Conservation (phyloP, 129 eudicot genomes). For the Flaveria brownii region DNA sequence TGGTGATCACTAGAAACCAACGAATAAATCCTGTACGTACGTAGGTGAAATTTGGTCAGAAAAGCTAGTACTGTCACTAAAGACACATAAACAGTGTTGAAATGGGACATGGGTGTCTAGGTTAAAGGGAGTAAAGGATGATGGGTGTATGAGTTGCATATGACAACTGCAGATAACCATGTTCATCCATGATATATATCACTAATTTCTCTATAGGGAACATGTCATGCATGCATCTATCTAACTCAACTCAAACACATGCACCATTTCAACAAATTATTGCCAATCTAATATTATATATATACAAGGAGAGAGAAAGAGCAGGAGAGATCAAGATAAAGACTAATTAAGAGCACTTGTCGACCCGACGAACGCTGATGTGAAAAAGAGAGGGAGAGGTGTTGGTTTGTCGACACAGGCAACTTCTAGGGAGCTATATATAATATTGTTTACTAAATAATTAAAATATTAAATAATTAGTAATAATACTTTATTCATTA, state of each 20-base stretch:
- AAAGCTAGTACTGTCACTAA: conserved; percentile 2
- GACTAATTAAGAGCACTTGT: too few relatives aligned
- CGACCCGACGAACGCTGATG: too few relatives aligned
- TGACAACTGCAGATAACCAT: conserved; percentile 29
- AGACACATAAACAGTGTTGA: neutral
- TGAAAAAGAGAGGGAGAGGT: too few relatives aligned
- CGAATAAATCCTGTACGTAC: conserved; percentile 24
- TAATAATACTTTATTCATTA: too few relatives aligned
- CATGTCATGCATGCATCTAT: conserved; percentile 32
- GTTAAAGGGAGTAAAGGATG: conserved; percentile 30
- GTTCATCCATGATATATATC: conserved; percentile 18
- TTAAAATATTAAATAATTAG: too few relatives aligned
- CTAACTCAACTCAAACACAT: conserved; percentile 27
- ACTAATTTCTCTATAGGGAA: conserved; percentile 28
- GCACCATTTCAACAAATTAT: conserved; percentile 25
- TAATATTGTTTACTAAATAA: too few relatives aligned
- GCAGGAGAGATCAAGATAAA: neutral
- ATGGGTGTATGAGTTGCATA: conserved; percentile 30
- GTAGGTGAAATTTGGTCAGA: neutral
- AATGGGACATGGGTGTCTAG: conserved; percentile 42
- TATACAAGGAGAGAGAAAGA: too few relatives aligned
- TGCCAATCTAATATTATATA: neutral
- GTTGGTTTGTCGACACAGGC: too few relatives aligned
- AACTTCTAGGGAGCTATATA: too few relatives aligned
- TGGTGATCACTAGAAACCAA: conserved; percentile 4